Conservation (phyloP, 202 grass and related monocot species). For the Hordeum pubiflorum region DNA sequence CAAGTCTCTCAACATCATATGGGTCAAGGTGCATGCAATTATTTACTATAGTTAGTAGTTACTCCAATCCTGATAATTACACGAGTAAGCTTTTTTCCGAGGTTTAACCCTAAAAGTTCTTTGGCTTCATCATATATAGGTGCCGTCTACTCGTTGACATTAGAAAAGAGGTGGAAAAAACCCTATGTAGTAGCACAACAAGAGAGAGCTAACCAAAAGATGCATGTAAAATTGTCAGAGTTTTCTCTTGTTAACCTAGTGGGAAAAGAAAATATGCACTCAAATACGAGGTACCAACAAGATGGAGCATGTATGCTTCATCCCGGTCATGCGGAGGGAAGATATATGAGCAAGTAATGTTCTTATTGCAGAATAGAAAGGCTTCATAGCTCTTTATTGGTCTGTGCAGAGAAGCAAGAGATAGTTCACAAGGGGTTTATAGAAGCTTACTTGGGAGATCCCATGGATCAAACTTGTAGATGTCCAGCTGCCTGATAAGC, state of each 20-base stretch:
- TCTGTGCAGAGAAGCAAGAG: constrained; percentile 3
- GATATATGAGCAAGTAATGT: neutral
- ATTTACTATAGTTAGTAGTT: neutral
- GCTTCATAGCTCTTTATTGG: constrained; percentile 11
- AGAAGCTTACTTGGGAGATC: constrained; percentile 96
- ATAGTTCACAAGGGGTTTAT: neutral
- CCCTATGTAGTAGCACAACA: neutral
- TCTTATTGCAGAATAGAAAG: constrained; percentile 17
- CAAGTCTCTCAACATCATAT: neutral
- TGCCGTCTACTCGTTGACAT: neutral
- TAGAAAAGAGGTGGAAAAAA: neutral
- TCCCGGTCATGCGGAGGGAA: neutral
- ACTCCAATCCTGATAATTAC: neutral
- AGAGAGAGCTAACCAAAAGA: neutral
- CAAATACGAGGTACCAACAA: neutral
- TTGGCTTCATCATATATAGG: neutral
- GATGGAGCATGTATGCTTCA: neutral
- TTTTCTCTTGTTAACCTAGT: neutral
- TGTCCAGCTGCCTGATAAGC: constrained; percentile 91
- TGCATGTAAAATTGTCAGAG: constrained; percentile 11
- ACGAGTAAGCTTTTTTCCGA: constrained; percentile 10
- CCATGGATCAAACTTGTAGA: constrained; percentile 99
- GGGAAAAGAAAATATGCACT: neutral
- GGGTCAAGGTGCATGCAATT: neutral
- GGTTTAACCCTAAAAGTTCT: neutral